Conservation (phyloP, 768 basidiomycete genomes). For the Flagelloscypha sp. region DNA sequence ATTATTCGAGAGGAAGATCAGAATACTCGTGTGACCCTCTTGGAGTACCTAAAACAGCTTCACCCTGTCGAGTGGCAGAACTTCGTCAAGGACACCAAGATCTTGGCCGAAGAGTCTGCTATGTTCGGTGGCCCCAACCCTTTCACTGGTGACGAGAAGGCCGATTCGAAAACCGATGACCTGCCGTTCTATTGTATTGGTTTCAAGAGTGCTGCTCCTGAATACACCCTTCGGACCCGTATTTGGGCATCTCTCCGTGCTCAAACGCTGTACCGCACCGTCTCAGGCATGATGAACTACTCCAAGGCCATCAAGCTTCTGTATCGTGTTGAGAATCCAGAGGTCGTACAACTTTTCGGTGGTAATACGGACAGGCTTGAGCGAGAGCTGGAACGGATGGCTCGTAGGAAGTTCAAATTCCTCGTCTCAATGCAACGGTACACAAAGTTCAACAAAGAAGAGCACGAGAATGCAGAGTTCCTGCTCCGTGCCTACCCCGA, state of each 20-base stretch:
- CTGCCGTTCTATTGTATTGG: slow-evolving; percentile 99
- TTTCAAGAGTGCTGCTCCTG: slow-evolving; percentile 98
- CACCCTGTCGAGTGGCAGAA: slow-evolving; percentile 99
- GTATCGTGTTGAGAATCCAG: slow-evolving; percentile 97
- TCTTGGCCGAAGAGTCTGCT: slow-evolving; percentile 82
- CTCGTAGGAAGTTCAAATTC: slow-evolving; percentile 97
- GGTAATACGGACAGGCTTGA: slow-evolving; percentile 96
- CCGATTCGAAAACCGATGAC: slow-evolving; percentile 67
- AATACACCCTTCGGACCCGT: slow-evolving; percentile 96
- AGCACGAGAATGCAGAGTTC: slow-evolving; percentile 97
- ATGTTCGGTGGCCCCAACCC: slow-evolving; percentile 45
- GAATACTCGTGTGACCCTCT: slow-evolving; percentile 90
- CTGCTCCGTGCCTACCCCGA: slow-evolving; percentile 96
- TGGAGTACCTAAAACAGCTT: slow-evolving; percentile 97
- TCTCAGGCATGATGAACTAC: slow-evolving; percentile 99
- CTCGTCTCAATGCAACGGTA: slow-evolving; percentile 98
- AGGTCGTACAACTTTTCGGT: slow-evolving; percentile 91
- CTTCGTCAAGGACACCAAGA: slow-evolving; percentile 99
- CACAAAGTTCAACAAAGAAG: slow-evolving; percentile 99
- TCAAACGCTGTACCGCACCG: slow-evolving; percentile 96
- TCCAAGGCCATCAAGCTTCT: slow-evolving; percentile 98
- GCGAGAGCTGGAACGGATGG: slow-evolving; percentile 93
- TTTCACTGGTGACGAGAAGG: slow-evolving; percentile 61
- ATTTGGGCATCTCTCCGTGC: slow-evolving; percentile 99
- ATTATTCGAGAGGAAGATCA: slow-evolving; percentile 98